A percentile compares a stretch with the other conserved stretches of the same genome.
Conservation (phyloP, 148 eudicot species). For the Persicaria maculosa region DNA sequence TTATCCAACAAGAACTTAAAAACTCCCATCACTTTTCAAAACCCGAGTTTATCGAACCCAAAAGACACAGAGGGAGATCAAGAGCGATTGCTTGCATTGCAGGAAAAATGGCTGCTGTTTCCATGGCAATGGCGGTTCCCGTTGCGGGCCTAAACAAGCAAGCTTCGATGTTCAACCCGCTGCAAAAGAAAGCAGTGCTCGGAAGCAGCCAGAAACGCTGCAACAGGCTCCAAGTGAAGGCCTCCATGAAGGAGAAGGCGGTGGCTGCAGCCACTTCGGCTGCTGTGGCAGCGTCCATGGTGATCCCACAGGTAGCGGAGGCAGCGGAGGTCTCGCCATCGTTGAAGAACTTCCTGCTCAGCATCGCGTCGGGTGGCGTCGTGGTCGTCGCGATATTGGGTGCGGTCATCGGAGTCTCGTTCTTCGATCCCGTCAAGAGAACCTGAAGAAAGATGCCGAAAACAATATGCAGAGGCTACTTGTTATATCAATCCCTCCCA, state of each 20-base stretch:
- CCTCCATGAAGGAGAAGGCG: conserved; percentile 11
- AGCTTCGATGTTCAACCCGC: conserved; percentile 6
- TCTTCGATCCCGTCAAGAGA: conserved; percentile 15
- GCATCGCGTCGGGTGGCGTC: conserved; percentile 10
- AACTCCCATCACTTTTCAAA: not conserved
- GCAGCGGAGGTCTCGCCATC: conserved; percentile 6
- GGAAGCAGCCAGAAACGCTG: not conserved
- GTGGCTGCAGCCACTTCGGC: conserved; percentile 5
- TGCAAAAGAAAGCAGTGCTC: not conserved
- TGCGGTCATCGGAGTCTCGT: conserved; percentile 10
- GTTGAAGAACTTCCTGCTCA: conserved; percentile 9
- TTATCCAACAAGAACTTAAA: conserved; percentile 6
- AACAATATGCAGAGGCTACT: not conserved
- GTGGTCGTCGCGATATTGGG: not conserved
- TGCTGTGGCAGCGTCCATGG: conserved; percentile 1
- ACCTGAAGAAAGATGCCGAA: not conserved
- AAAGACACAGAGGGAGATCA: not conserved
- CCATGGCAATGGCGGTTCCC: conserved; percentile 5
- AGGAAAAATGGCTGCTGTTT: conserved; percentile 9
- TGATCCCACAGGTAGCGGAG: conserved; percentile 11
- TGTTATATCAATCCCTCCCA: not conserved
- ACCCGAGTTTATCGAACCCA: not conserved
- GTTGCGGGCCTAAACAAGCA: not conserved
- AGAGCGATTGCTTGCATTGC: not conserved
- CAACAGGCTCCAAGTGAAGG: conserved; percentile 11